A percentile compares a stretch with the other conserved stretches of the same genome.
Conservation (phyloP, 768 basidiomycete species). For the Lactarius quietus region DNA sequence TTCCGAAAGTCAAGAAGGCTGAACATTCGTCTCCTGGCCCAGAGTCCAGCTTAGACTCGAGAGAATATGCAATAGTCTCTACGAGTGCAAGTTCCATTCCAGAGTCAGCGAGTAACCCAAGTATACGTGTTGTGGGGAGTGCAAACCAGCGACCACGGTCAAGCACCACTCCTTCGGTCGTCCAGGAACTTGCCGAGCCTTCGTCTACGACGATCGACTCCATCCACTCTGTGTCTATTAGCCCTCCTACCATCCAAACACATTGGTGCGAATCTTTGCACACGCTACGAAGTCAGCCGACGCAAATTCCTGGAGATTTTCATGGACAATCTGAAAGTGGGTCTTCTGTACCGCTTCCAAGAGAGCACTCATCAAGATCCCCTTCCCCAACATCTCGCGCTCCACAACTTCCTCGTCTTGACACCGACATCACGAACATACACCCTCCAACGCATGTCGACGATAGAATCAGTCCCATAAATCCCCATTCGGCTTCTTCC, state of each 20-base stretch:
- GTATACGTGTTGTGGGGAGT: background rate
- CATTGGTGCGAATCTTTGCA: too few species aligned
- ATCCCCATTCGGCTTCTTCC: background rate
- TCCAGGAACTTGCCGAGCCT: too few species aligned
- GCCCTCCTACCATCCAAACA: too few species aligned
- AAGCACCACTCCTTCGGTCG: too few species aligned
- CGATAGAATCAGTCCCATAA: background rate
- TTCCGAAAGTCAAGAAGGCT: too few species aligned
- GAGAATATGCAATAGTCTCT: conserved; percentile 1
- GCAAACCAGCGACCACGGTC: background rate
- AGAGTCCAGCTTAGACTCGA: background rate
- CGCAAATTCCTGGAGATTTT: background rate
- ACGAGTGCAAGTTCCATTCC: conserved; percentile 9
- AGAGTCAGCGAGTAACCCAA: background rate
- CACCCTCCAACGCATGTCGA: background rate
- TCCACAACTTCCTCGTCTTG: background rate
- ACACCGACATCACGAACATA: background rate
- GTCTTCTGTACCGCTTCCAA: background rate
- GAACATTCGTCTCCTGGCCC: background rate
- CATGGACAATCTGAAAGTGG: background rate
- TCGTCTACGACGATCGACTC: too few species aligned
- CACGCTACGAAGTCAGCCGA: background rate
- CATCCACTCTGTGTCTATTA: too few species aligned
- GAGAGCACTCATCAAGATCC: background rate
- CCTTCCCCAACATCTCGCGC: background rate